Evolutionary conservation across 2,329 filamentous ascomycete species (phyloP).

Genomic region (Sclerotinia glacialis): DNA sequence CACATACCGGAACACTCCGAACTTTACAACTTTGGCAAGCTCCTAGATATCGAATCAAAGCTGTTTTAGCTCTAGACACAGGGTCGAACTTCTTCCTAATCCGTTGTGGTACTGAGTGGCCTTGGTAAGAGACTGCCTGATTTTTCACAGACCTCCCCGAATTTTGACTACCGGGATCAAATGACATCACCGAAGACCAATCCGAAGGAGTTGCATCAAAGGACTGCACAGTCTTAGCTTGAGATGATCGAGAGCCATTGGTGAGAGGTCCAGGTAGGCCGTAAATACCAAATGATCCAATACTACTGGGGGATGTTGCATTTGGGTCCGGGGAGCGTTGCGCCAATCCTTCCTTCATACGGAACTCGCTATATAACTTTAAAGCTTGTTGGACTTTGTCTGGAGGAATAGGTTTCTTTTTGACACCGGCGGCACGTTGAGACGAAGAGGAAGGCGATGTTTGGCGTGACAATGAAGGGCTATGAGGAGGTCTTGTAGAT

Average conservation of each 20-base stretch:
- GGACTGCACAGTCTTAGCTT: slow-evolving; percentile 25
- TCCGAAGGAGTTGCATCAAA: slow-evolving; percentile 28
- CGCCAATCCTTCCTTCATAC: slow-evolving; percentile 29
- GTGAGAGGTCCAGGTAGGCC: slow-evolving; percentile 25
- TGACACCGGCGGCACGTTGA: neutral
- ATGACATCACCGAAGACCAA: slow-evolving; percentile 35
- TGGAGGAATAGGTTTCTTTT: slow-evolving; percentile 28
- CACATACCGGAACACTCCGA: slow-evolving; percentile 28
- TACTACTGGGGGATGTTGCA: slow-evolving; percentile 21
- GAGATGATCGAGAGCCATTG: slow-evolving; percentile 30
- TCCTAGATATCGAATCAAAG: slow-evolving; percentile 34
- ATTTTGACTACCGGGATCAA: slow-evolving; percentile 30
- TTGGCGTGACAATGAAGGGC: slow-evolving; percentile 24
- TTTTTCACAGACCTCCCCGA: slow-evolving; percentile 18
- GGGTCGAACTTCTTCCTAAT: slow-evolving; percentile 30
- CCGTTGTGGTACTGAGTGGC: slow-evolving; percentile 30
- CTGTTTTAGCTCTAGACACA: slow-evolving; percentile 33
- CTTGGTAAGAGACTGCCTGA: slow-evolving; percentile 31
- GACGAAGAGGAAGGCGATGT: slow-evolving; percentile 17
- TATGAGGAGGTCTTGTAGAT: neutral
- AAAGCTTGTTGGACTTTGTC: slow-evolving; percentile 32
- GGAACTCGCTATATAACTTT: slow-evolving; percentile 30
- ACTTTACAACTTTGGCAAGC: slow-evolving; percentile 32
- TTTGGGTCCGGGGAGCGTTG: slow-evolving; percentile 25
- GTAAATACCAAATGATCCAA: slow-evolving; percentile 25